A percentile compares a stretch with the other conserved stretches of the same genome.
Evolutionary conservation across 495 filamentous ascomycete genomes (phyloP).

Genomic region (Hypoxylon rickii): DNA sequence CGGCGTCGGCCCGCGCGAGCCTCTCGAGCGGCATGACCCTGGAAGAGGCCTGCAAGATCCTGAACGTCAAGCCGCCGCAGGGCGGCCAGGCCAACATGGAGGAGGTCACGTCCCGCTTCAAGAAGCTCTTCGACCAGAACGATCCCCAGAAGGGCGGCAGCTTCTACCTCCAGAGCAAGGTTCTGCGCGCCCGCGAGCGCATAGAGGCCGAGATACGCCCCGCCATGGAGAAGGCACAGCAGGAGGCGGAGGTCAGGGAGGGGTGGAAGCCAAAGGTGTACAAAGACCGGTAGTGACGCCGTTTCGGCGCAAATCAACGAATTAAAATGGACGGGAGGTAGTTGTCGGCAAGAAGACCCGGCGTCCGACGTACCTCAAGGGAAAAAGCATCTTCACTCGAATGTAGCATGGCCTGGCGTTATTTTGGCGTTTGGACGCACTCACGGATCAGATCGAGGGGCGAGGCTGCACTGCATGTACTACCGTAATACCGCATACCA

Average conservation of each 20-base stretch:
- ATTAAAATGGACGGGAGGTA: conserved; percentile 1
- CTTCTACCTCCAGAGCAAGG: conserved; percentile 98
- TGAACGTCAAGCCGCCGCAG: conserved; percentile 90
- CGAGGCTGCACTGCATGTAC: conserved; percentile 14
- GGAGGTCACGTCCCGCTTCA: conserved; percentile 81
- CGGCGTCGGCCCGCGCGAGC: conserved; percentile 44
- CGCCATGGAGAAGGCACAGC: conserved; percentile 53
- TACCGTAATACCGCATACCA: conserved; percentile 26
- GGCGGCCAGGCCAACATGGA: conserved; percentile 77
- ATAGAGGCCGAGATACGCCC: conserved; percentile 80
- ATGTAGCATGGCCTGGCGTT: conserved; percentile 54
- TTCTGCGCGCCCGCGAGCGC: conserved; percentile 85
- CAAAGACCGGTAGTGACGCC: conserved; percentile 69
- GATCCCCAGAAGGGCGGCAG: conserved; percentile 94
- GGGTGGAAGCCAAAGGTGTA: conserved; percentile 96
- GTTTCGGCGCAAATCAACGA: not conserved
- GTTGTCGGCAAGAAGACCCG: conserved; percentile 2
- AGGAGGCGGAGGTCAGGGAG: conserved; percentile 71
- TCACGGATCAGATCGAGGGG: conserved; percentile 14
- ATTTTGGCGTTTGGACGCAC: conserved; percentile 29
- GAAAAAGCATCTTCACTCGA: conserved; percentile 54
- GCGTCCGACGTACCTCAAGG: conserved; percentile 12
- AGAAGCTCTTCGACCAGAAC: conserved; percentile 91
- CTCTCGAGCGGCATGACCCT: conserved; percentile 78
- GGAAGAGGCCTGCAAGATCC: conserved; percentile 96